Percentiles rank a stretch among this genome's conserved stretches.
These are phyloP conservation scores for Suhomyces canberraensis DNA, from an alignment of 805 yeast species.

Conservation along the genomic window DNA sequence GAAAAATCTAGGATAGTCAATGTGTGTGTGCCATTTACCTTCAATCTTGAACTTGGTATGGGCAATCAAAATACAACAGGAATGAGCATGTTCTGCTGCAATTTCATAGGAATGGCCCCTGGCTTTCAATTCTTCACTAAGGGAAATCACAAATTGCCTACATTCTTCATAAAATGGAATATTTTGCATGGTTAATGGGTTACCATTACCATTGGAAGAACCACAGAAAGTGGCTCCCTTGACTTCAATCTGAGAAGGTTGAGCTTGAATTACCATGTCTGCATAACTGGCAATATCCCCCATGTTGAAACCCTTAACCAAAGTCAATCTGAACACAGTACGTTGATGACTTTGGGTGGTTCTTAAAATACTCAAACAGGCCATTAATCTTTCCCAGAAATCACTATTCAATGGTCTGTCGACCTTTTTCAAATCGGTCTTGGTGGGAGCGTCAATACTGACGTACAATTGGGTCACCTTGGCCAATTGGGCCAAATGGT, in stretches of 20 bases:
- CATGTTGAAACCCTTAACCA: conserved; percentile 92
- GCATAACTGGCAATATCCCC: conserved; percentile 78
- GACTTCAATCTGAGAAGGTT: conserved; percentile 85
- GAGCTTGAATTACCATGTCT: conserved; percentile 75
- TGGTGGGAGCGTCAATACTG: conserved; percentile 91
- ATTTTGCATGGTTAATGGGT: conserved; percentile 91
- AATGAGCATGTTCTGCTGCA: conserved; percentile 95
- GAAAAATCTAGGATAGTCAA: conserved; percentile 75
- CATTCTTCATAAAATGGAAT: conserved; percentile 95
- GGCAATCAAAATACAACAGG: conserved; percentile 87
- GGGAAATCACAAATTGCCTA: conserved; percentile 62
- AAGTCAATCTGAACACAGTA: conserved; percentile 85
- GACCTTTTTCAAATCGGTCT: conserved; percentile 70
- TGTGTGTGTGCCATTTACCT: conserved; percentile 84
- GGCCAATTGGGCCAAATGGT: conserved; percentile 60
- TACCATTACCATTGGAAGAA: conserved; percentile 76
- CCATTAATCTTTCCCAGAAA: conserved; percentile 84
- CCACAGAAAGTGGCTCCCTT: conserved; percentile 97
- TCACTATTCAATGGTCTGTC: conserved; percentile 88
- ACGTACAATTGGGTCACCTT: conserved; percentile 90
- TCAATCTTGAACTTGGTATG: conserved; percentile 65
- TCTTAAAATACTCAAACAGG: conserved; percentile 74
- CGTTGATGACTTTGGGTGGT: conserved; percentile 78
- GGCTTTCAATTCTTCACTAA: conserved; percentile 57
- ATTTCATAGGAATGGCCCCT: conserved; percentile 74